A percentile compares a stretch with the other conserved stretches of the same genome.
phyloP scores from a whole-genome alignment of 2,329 filamentous ascomycete genomes.

The Xylariaceae sp. region DNA sequence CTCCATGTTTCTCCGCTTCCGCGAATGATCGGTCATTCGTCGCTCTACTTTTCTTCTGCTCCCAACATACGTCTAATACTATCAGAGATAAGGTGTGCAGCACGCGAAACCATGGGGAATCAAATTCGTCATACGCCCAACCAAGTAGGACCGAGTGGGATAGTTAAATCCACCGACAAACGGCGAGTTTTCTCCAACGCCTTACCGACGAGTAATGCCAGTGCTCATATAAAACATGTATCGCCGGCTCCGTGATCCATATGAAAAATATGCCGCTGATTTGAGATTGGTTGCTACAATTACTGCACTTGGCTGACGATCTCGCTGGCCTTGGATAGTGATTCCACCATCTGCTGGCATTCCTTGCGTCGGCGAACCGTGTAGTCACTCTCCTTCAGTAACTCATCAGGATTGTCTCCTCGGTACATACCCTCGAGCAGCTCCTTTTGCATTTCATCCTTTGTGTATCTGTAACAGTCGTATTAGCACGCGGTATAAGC shows the following conservation, averaged over 20 bases:
- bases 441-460: constrained; percentile 98
- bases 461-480: constrained; percentile 66
- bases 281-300: neutral
- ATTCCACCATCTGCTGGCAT: constrained; percentile 99
- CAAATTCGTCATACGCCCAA: neutral
- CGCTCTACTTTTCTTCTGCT: too few species aligned
- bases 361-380: constrained; percentile 93
- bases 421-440: constrained; percentile 97
- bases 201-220: neutral
- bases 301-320: constrained; percentile 83
- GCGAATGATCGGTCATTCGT: too few species aligned
- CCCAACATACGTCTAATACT: too few species aligned
- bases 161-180: constrained; percentile 7
- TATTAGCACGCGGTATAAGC: constrained; percentile 16
- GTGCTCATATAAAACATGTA: neutral
- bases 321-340: constrained; percentile 82
- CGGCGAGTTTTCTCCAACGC: constrained; percentile 5
- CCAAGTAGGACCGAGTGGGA: neutral
- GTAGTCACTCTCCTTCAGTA: constrained; percentile 98
- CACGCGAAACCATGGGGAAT: constrained; percentile 1
- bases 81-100: neutral
- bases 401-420: constrained; percentile 81
- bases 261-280: neutral
- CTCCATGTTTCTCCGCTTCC: too few species aligned
- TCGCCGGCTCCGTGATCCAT: neutral